These are phyloP conservation scores for Sporobolus alterniflorus DNA, from an alignment of 202 grass and related monocot genomes.

Conservation along the genomic window DNA sequence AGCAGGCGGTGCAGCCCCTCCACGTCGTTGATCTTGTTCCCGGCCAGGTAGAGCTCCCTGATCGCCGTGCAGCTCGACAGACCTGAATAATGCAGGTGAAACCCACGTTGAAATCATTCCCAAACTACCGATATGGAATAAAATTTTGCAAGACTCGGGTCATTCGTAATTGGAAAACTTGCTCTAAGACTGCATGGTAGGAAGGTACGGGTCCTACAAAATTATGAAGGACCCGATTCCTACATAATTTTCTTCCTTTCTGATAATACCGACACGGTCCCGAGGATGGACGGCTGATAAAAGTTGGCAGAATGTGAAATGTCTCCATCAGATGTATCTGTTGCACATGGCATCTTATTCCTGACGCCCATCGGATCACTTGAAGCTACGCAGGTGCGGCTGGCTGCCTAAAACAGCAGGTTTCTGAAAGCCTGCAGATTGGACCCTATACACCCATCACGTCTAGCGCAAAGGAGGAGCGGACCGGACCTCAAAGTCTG, in stretches of 20 bases:
- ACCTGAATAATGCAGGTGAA: conserved; percentile 33
- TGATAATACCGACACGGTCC: background rate
- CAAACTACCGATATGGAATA: too few species aligned
- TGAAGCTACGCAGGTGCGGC: background rate
- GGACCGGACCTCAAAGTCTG: background rate
- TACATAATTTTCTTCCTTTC: too few species aligned
- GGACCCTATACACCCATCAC: conserved; percentile 16
- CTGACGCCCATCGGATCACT: background rate
- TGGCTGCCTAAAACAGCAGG: background rate
- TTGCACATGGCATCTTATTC: background rate
- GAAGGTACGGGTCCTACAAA: too few species aligned
- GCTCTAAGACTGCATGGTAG: too few species aligned
- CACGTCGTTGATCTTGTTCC: conserved; percentile 90
- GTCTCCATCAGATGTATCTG: conserved; percentile 29
- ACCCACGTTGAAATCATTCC: background rate
- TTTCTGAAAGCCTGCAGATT: background rate
- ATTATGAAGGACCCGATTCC: too few species aligned
- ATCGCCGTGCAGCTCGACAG: conserved; percentile 75
- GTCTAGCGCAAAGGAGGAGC: background rate
- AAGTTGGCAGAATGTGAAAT: background rate
- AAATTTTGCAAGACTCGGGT: too few species aligned
- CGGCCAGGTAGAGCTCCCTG: conserved; percentile 85
- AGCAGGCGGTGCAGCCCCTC: conserved; percentile 68
- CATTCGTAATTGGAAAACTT: too few species aligned
- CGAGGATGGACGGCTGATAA: background rate